A percentile compares a stretch with the other conserved stretches of the same genome.
Conservation (phyloP, 2,329 filamentous ascomycete species). For the Neofusicoccum ribis region DNA sequence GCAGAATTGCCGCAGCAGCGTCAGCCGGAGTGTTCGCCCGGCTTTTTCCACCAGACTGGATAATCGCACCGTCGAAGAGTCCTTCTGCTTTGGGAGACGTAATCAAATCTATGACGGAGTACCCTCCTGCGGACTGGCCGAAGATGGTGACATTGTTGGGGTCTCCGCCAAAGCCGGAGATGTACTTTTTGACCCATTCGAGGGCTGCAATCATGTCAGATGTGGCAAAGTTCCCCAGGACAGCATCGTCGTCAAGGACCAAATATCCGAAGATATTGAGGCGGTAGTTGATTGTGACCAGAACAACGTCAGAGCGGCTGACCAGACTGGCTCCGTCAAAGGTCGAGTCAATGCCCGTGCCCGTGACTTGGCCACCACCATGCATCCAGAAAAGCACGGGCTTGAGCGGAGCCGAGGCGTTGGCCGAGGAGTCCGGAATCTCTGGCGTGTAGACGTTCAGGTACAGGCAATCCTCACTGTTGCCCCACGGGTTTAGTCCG, state of each 20-base stretch:
- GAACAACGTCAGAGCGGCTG: conserved; percentile 59
- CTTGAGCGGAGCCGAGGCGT: conserved; percentile 29
- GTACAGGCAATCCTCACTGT: conserved; percentile 34
- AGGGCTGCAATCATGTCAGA: conserved; percentile 39
- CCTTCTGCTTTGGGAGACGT: conserved; percentile 31
- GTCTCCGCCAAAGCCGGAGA: conserved; percentile 42
- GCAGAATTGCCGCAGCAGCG: conserved; percentile 26
- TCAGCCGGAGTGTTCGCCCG: conserved; percentile 30
- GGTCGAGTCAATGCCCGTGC: conserved; percentile 24
- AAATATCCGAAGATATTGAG: conserved; percentile 74
- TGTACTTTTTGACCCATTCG: conserved; percentile 39
- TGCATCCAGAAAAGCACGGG: conserved; percentile 40
- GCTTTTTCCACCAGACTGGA: conserved; percentile 39
- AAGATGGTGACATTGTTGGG: conserved; percentile 41
- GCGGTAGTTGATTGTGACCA: conserved; percentile 77
- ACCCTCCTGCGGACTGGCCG: conserved; percentile 53
- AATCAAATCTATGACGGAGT: conserved; percentile 25
- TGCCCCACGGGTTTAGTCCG: not conserved
- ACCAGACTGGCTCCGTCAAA: conserved; percentile 35
- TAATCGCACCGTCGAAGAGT: conserved; percentile 42
- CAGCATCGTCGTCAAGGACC: conserved; percentile 48
- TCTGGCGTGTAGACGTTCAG: conserved; percentile 30
- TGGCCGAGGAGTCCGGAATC: conserved; percentile 36
- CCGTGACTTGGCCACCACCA: conserved; percentile 14
- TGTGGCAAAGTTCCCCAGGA: conserved; percentile 46